Base-by-base conservation (phyloP, 345 rosid species). In the Balakata baccata region DNA sequence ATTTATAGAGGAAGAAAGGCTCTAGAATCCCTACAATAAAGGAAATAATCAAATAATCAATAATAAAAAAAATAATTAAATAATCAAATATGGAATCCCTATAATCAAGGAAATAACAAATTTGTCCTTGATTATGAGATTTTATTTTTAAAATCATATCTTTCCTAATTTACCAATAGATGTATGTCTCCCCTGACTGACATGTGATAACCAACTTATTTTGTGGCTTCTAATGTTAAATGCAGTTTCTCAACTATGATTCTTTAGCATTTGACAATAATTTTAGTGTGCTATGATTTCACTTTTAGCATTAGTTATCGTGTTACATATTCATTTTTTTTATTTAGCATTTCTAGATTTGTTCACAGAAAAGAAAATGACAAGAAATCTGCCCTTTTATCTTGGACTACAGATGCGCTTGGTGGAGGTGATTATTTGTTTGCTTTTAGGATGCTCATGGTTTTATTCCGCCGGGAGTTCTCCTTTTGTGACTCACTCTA, bases 401-500 rank as follows among this genome's bases (percentile, higher is more conserved):
- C 46, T 74, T 75, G 61, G 69, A 75, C 52, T 66, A 62, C 89
- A 95, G 98, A 95, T 79, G 86, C 94, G 6, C 84, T 95, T 6
- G 99, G 99, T 65, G 98, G 97, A 78, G 99, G 99, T 39, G 92
- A 91, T 85, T 95, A 95, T 84, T 86, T 92, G 66, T 95, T 95
- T 87, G 98, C 99, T 50, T 83, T 95, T 79, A 84, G 98, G 69
- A 95, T 95, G 99, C 89, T 95, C 50, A 91, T 95, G 98, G 99
- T 95, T 67, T 84, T 92, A 65, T 95, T 95, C 79, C 90, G 99
- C 43, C 87, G 99, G 72, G 98, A 95, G 71, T 93, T 95, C 82
- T 95, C 99, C 1, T 92, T 93, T 77, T 87, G 98, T 8, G 99
- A 95, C 81, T 92, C 98, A 0, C 87, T 95, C 75, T 95, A 93